Percentiles rank a stretch among this genome's conserved stretches.
phyloP scores from a whole-genome alignment of 169 alveolate genomes.

The Eimeria tenella region DNA sequence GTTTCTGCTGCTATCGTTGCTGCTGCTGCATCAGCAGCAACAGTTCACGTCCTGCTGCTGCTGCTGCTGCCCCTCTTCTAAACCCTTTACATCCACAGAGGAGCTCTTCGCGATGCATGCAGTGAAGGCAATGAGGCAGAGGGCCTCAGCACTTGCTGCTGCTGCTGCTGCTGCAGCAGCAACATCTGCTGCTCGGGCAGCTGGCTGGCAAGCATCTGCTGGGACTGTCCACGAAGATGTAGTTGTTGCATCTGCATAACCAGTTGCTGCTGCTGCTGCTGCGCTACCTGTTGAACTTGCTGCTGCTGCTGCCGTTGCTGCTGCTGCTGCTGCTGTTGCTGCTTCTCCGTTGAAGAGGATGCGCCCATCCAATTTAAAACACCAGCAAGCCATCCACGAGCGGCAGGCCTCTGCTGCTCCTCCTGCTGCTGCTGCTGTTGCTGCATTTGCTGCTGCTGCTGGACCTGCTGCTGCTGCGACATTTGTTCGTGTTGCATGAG shows the following conservation, averaged over 20 bases:
- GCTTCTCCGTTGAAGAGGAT: neutral
- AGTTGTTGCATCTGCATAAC: neutral
- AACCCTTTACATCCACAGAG: neutral
- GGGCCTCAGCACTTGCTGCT: conserved; percentile 13
- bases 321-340: neutral
- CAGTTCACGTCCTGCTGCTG: neutral
- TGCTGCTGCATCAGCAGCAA: neutral
- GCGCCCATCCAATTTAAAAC: neutral
- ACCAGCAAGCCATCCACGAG: neutral
- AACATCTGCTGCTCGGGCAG: neutral
- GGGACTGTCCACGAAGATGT: neutral
- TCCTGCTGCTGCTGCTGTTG: neutral
- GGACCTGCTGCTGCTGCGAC: neutral
- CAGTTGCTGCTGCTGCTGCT: neutral
- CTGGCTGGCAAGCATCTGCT: neutral
- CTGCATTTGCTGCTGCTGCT: neutral
- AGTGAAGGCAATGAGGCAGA: neutral
- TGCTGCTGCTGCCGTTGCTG: neutral
- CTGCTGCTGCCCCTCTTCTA: neutral
- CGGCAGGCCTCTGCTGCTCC: neutral
- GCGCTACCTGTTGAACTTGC: no score
- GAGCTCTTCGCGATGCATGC: neutral
- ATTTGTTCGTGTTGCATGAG: neutral
- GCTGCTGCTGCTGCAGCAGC: conserved; percentile 33
- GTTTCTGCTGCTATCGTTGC: neutral